A percentile compares a stretch with the other conserved stretches of the same genome.
Conservation (phyloP, 1,284 basidiomycete genomes). For the Trichosporon sp. region DNA sequence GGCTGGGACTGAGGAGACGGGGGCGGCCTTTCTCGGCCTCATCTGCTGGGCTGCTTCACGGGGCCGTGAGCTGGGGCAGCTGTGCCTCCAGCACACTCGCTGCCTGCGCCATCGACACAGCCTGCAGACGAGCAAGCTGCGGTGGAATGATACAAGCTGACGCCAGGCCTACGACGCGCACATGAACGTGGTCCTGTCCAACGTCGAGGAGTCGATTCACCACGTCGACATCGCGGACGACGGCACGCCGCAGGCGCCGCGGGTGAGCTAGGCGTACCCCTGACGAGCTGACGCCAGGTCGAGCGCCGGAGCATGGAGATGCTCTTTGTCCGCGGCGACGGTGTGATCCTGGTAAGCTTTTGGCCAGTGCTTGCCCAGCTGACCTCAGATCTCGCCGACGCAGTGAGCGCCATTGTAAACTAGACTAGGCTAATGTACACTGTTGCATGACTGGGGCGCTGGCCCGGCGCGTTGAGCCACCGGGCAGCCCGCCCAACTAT, state of each 20-base stretch:
- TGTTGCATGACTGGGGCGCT: conserved; percentile 10
- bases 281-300: conserved; percentile 55
- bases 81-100: too few relatives aligned
- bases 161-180: conserved; percentile 95
- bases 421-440: conserved; percentile 12
- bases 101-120: neutral
- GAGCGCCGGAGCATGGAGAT: conserved; percentile 95
- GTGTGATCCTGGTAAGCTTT: conserved; percentile 73
- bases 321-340: conserved; percentile 95
- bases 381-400: conserved; percentile 19
- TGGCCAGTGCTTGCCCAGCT: neutral
- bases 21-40: too few relatives aligned
- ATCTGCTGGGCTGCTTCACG: too few relatives aligned
- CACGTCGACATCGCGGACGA: conserved; percentile 66
- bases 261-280: conserved; percentile 40
- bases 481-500: neutral
- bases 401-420: conserved; percentile 12
- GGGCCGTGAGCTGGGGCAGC: too few relatives aligned
- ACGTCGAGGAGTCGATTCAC: conserved; percentile 95
- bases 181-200: conserved; percentile 97
- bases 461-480: too few relatives aligned
- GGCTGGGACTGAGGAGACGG: neutral
- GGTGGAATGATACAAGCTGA: neutral
- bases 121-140: neutral
- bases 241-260: conserved; percentile 49